phyloP scores from a whole-genome alignment of 1,284 basidiomycete species.

The Pyrrhoderma noxium region DNA sequence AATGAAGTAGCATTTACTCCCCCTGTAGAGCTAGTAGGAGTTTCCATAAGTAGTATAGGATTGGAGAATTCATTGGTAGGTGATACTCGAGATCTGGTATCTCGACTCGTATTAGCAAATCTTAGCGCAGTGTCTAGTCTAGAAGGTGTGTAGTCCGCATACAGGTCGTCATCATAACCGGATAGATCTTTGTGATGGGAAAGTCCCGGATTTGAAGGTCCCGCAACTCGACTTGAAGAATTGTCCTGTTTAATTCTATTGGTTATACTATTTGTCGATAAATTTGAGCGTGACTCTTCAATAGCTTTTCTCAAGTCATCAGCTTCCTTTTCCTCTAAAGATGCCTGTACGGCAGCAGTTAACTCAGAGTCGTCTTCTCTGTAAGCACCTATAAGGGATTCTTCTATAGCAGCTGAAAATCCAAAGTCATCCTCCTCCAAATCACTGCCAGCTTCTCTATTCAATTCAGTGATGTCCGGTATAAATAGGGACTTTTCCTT shows the following conservation, averaged over 20 bases:
- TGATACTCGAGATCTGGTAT: neutral
- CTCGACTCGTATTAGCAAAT: slow-evolving; percentile 14
- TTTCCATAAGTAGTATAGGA: slow-evolving; percentile 14
- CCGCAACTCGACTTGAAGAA: neutral
- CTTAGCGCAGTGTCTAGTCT: slow-evolving; percentile 15
- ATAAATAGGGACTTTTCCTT: slow-evolving; percentile 43
- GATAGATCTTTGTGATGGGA: no score
- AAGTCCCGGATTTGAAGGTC: neutral
- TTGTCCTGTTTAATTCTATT: no score
- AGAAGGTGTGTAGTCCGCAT: slow-evolving; percentile 14
- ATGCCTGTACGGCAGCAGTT: slow-evolving; percentile 18
- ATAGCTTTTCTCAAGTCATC: slow-evolving; percentile 13
- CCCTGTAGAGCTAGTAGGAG: neutral
- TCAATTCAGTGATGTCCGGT: slow-evolving; percentile 24
- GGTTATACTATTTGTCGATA: no score
- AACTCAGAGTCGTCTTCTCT: slow-evolving; percentile 20
- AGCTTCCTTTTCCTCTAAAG: slow-evolving; percentile 21
- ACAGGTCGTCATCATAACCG: slow-evolving; percentile 13
- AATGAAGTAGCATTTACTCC: slow-evolving; percentile 9
- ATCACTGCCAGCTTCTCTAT: slow-evolving; percentile 3
- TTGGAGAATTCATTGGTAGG: neutral
- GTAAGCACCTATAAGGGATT: neutral
- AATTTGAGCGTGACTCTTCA: slow-evolving; percentile 12
- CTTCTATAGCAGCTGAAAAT: no score
- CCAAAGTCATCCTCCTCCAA: neutral